phyloP scores from a whole-genome alignment of 2,329 filamentous ascomycete species.

The Colletotrichum melonis region DNA sequence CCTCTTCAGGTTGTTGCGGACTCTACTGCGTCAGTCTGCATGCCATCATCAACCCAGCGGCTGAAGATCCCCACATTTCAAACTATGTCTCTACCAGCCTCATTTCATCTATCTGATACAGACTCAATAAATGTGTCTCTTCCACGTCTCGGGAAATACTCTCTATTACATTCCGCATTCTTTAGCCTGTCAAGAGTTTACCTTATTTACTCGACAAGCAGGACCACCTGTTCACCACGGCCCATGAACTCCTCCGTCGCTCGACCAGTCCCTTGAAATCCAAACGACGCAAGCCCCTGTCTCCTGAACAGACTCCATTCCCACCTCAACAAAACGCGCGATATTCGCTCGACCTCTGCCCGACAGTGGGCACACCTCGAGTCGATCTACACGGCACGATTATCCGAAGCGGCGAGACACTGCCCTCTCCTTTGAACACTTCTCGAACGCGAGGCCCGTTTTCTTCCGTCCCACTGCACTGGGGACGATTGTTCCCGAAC shows the following conservation, averaged over 20 bases:
- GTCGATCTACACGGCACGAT: conserved; percentile 20
- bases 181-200: neutral
- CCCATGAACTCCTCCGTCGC: neutral
- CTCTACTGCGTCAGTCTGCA: neutral
- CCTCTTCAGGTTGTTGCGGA: neutral
- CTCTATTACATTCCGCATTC: neutral
- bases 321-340: conserved; percentile 6
- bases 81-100: conserved; percentile 9
- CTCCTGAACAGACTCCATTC: neutral
- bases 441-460: neutral
- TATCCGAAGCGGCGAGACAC: neutral
- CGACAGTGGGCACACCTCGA: neutral
- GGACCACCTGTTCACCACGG: neutral
- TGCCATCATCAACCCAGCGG: conserved; percentile 14
- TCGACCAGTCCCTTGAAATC: neutral
- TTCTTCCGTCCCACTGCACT: neutral
- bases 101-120: conserved; percentile 20
- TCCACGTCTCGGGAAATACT: neutral
- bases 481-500: neutral
- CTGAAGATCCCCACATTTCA: conserved; percentile 25
- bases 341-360: neutral
- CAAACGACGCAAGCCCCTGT: conserved; percentile 12
- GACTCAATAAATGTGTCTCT: neutral
- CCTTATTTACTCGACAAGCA: neutral
- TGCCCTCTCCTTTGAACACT: neutral